A percentile compares a stretch with the other conserved stretches of the same genome.
These are phyloP conservation scores for Orbilia ellipsospora DNA, from an alignment of 2,329 filamentous ascomycete genomes.

Conservation along the genomic window DNA sequence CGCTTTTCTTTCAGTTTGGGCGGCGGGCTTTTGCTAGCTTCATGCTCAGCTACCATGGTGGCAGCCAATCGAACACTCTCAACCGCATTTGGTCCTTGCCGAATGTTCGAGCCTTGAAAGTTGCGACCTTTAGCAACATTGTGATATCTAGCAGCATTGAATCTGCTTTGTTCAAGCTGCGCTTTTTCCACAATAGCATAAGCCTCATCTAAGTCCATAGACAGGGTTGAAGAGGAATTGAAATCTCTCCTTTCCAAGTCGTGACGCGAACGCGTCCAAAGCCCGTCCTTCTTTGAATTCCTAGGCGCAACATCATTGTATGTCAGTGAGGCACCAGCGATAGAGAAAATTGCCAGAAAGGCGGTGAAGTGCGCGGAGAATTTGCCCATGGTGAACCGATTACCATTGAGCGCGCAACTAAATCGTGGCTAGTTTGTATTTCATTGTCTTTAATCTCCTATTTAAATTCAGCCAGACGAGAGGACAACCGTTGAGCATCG, in stretches of 20 bases:
- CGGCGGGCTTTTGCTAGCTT: conserved; percentile 11
- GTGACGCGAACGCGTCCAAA: too few species aligned
- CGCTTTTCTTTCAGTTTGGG: neutral
- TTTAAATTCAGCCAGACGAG: too few species aligned
- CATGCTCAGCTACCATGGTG: conserved; percentile 6
- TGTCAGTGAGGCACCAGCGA: conserved; percentile 1
- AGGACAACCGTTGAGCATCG: too few species aligned
- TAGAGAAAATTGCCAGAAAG: conserved; percentile 7
- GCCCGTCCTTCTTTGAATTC: neutral
- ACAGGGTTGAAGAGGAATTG: neutral
- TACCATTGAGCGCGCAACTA: conserved; percentile 1
- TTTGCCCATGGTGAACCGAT: neutral
- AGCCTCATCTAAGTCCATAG: neutral
- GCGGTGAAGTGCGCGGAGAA: neutral
- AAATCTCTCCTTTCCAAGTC: neutral
- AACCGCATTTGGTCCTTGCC: neutral
- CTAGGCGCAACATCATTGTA: neutral
- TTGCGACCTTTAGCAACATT: conserved; percentile 7
- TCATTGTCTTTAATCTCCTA: too few species aligned
- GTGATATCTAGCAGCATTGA: conserved; percentile 14
- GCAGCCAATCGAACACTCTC: neutral
- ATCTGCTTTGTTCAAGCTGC: conserved; percentile 9
- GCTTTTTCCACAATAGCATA: conserved; percentile 5
- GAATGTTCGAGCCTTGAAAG: neutral
- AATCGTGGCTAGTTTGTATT: neutral